Evolutionary conservation across 192 early-diverging fungal genomes (phyloP).

Genomic region (Umbelopsis ramanniana): DNA sequence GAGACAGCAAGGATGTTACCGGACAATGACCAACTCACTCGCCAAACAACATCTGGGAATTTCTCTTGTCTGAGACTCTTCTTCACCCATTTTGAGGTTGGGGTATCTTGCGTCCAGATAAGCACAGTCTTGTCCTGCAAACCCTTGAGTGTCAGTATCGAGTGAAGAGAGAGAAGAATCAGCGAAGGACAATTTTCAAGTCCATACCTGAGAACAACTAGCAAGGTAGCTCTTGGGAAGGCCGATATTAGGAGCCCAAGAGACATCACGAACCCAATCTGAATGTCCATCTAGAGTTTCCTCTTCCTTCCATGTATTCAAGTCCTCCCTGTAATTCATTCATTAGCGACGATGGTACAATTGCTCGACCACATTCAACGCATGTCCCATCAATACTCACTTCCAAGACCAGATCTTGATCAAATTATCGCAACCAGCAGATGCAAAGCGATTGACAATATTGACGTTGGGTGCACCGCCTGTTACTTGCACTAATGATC

Average conservation of each 20-base stretch:
- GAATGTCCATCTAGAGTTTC: slow-evolving; percentile 85
- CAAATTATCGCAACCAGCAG: slow-evolving; percentile 94
- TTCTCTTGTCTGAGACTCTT: slow-evolving; percentile 71
- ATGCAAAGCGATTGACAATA: slow-evolving; percentile 80
- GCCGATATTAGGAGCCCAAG: slow-evolving; percentile 96
- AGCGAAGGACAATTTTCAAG: neutral
- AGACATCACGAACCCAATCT: slow-evolving; percentile 98
- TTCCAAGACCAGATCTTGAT: slow-evolving; percentile 92
- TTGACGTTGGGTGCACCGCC: slow-evolving; percentile 58
- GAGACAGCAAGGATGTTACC: slow-evolving; percentile 97
- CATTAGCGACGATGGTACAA: too few species aligned
- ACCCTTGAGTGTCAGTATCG: neutral
- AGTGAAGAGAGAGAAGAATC: neutral
- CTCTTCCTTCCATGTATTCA: slow-evolving; percentile 80
- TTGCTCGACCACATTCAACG: neutral
- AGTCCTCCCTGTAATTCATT: slow-evolving; percentile 64
- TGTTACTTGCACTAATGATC: slow-evolving; percentile 67
- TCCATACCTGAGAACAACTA: slow-evolving; percentile 82
- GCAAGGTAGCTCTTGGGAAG: slow-evolving; percentile 89
- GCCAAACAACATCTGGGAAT: slow-evolving; percentile 98
- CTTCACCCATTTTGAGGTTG: slow-evolving; percentile 72
- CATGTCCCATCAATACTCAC: slow-evolving; percentile 26
- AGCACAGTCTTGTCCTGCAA: slow-evolving; percentile 88
- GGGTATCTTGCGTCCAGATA: slow-evolving; percentile 92
- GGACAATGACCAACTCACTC: slow-evolving; percentile 94